Evolutionary conservation across 2,329 filamentous ascomycete species (phyloP).

Genomic region (Monilinia laxa): DNA sequence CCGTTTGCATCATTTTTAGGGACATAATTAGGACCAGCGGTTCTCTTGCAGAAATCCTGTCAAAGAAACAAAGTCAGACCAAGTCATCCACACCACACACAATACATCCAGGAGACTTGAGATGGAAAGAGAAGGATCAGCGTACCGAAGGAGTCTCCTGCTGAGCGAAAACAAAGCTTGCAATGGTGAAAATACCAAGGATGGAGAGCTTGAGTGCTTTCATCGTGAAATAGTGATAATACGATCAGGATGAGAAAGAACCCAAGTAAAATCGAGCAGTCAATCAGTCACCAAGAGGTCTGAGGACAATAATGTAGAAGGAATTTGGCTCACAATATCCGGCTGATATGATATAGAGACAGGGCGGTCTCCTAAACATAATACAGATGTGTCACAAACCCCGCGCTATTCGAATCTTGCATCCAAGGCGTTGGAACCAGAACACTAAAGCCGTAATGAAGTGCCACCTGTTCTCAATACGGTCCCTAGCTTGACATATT

Average conservation of each 20-base stretch:
- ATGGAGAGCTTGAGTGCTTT: conserved; percentile 13
- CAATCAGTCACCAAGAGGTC: neutral
- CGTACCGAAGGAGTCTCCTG: conserved; percentile 5
- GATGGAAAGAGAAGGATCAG: neutral
- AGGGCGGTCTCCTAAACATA: neutral
- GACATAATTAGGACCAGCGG: conserved; percentile 7
- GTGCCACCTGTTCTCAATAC: neutral
- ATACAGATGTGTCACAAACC: neutral
- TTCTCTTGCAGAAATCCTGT: conserved; percentile 20
- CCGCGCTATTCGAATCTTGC: neutral
- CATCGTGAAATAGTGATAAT: neutral
- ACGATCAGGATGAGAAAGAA: neutral
- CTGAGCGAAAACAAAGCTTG: conserved; percentile 11
- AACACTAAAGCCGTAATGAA: conserved; percentile 5
- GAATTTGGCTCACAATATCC: neutral
- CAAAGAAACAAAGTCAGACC: neutral
- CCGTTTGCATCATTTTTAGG: conserved; percentile 10
- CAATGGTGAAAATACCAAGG: conserved; percentile 15
- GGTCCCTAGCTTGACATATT: too few relatives aligned
- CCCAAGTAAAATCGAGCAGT: neutral
- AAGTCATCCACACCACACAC: neutral
- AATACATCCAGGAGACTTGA: neutral
- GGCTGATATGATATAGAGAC: conserved; percentile 2
- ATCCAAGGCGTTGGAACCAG: neutral
- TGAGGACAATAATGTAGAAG: neutral